Evolutionary conservation across 2,329 filamentous ascomycete species (phyloP).

Genomic region (Polytolypa hystricis): DNA sequence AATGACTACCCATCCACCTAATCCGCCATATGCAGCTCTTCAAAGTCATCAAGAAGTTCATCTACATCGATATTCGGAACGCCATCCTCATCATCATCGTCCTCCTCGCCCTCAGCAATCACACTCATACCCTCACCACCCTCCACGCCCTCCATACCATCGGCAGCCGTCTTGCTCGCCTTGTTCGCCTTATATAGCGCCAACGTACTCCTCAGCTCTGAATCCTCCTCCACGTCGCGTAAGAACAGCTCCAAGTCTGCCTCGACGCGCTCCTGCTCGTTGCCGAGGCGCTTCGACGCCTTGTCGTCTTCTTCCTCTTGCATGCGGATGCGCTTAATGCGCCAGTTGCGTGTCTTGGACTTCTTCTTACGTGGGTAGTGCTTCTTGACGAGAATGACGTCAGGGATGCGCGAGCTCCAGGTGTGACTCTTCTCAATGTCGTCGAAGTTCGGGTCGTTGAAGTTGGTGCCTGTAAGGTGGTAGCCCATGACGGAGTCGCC

Average conservation of each 20-base stretch:
- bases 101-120: constrained; percentile 47
- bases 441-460: constrained; percentile 80
- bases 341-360: constrained; percentile 77
- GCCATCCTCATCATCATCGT: constrained; percentile 52
- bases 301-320: constrained; percentile 62
- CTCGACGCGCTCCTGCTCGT: constrained; percentile 83
- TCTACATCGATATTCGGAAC: constrained; percentile 64
- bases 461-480: constrained; percentile 76
- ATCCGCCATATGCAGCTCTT: constrained; percentile 62
- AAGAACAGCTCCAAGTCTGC: constrained; percentile 96
- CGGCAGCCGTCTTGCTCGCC: constrained; percentile 38
- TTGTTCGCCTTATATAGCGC: constrained; percentile 68
- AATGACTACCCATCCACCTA: too few relatives aligned
- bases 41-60: constrained; percentile 82
- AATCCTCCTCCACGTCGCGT: constrained; percentile 90
- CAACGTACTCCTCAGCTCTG: constrained; percentile 72
- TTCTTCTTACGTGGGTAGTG: constrained; percentile 81
- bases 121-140: constrained; percentile 21
- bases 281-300: constrained; percentile 5
- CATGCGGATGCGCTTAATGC: constrained; percentile 81
- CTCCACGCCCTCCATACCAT: constrained; percentile 38
- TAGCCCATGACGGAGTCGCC: constrained; percentile 96
- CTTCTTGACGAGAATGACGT: constrained; percentile 95
- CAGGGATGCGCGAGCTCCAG: constrained; percentile 70
- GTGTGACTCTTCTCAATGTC: constrained; percentile 66